phyloP scores from a whole-genome alignment of 805 yeast species.

The Yamadazyma paraphyllophila region DNA sequence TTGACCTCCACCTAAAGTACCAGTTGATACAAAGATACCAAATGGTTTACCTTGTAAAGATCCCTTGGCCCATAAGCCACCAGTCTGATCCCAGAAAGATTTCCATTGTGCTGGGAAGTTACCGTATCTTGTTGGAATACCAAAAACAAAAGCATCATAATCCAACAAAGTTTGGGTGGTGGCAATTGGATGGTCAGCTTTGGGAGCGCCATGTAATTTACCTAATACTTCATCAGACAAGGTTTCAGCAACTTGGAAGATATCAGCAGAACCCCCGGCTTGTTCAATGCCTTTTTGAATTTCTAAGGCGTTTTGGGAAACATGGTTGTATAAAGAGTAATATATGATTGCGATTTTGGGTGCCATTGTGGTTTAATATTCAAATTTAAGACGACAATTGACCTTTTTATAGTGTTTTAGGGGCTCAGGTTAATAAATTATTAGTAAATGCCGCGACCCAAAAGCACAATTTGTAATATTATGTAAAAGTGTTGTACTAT shows the following conservation, averaged over 20 bases:
- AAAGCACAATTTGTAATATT: no score
- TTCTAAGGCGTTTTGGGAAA: constrained; percentile 63
- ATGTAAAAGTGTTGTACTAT: no score
- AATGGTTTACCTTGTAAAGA: constrained; percentile 70
- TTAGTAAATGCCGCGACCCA: neutral
- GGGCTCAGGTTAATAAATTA: neutral
- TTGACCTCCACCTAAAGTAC: constrained; percentile 77
- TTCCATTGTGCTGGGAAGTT: constrained; percentile 76
- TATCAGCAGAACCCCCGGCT: constrained; percentile 65
- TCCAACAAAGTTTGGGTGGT: constrained; percentile 54
- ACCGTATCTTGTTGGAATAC: constrained; percentile 82
- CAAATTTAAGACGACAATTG: neutral
- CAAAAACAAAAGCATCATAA: constrained; percentile 76
- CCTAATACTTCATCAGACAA: constrained; percentile 18
- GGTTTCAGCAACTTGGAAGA: constrained; percentile 69
- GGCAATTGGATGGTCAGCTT: constrained; percentile 52
- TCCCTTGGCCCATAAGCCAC: constrained; percentile 73
- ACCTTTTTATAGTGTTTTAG: neutral
- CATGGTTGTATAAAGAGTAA: constrained; percentile 80
- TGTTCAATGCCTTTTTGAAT: constrained; percentile 65
- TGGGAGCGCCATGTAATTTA: constrained; percentile 17
- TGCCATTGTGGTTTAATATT: neutral
- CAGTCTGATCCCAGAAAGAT: constrained; percentile 77
- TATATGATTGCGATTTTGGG: constrained; percentile 38
- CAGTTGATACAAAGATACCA: constrained; percentile 71